Percentiles rank a stretch among this genome's conserved stretches.
Conservation (phyloP, 2,329 filamentous ascomycete genomes). For the Mollisiaceae sp. region DNA sequence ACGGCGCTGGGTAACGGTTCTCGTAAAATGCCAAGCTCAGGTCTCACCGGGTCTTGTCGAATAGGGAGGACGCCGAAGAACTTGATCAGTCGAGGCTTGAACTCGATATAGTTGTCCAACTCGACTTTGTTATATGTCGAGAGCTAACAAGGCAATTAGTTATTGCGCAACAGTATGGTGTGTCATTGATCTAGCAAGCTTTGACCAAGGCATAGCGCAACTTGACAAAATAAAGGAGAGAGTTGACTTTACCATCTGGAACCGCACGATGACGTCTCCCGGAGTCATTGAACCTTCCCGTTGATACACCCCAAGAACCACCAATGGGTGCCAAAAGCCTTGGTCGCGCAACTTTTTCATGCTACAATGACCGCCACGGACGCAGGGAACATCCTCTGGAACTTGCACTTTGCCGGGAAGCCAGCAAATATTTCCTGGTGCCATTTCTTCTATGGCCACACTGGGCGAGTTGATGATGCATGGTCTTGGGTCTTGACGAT, state of each 20-base stretch:
- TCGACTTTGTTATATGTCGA: not conserved
- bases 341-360: not conserved
- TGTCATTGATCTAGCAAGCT: too few species aligned
- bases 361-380: not conserved
- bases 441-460: not conserved
- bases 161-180: too few species aligned
- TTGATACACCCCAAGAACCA: not conserved
- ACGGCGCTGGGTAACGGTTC: not conserved
- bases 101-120: not conserved
- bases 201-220: not conserved
- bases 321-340: not conserved
- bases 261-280: not conserved
- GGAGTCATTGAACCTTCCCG: not conserved
- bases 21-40: not conserved
- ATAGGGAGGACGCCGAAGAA: not conserved
- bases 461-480: not conserved
- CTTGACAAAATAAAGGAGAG: not conserved
- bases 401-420: not conserved
- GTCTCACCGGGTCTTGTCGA: not conserved
- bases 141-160: not conserved
- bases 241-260: not conserved
- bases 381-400: not conserved
- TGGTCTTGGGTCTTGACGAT: not conserved
- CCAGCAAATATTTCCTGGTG: conserved; percentile 6
- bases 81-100: not conserved